Evolutionary conservation across 805 yeast genomes (phyloP).

Genomic region (Schizosaccharomyces lindneri): DNA sequence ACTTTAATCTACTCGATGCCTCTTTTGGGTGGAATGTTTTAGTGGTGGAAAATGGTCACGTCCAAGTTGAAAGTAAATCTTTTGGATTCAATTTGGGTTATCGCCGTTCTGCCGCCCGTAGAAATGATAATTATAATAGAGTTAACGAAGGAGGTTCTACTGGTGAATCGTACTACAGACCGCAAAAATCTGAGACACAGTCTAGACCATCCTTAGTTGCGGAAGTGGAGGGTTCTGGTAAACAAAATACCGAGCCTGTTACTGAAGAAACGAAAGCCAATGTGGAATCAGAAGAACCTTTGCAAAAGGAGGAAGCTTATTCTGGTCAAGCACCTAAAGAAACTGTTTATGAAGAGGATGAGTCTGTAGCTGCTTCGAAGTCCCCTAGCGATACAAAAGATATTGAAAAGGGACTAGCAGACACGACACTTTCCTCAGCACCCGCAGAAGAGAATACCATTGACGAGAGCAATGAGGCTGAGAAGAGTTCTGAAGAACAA

Average conservation of each 20-base stretch:
- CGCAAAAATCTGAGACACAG: background rate
- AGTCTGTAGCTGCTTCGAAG: too few species aligned
- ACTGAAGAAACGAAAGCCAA: background rate
- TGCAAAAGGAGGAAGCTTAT: too few species aligned
- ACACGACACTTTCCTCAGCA: background rate
- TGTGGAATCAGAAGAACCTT: background rate
- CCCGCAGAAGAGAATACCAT: background rate
- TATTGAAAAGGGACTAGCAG: background rate
- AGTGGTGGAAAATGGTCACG: slow-evolving; percentile 21
- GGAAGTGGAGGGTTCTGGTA: too few species aligned
- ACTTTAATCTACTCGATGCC: slow-evolving; percentile 44
- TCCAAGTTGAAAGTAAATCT: slow-evolving; percentile 28
- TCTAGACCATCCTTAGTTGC: too few species aligned
- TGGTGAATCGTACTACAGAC: background rate
- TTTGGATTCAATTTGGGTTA: slow-evolving; percentile 40
- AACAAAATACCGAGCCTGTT: background rate
- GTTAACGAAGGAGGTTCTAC: background rate
- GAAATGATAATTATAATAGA: background rate
- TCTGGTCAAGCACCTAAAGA: too few species aligned
- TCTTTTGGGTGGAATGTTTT: slow-evolving; percentile 25
- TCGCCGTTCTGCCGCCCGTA: slow-evolving; percentile 13
- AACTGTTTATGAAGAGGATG: too few species aligned
- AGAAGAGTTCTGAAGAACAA: background rate
- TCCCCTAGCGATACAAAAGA: too few species aligned
- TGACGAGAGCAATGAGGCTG: background rate